These are phyloP conservation scores for Kickxella alabastrina DNA, from an alignment of 192 early-diverging fungal genomes.

Conservation along the genomic window DNA sequence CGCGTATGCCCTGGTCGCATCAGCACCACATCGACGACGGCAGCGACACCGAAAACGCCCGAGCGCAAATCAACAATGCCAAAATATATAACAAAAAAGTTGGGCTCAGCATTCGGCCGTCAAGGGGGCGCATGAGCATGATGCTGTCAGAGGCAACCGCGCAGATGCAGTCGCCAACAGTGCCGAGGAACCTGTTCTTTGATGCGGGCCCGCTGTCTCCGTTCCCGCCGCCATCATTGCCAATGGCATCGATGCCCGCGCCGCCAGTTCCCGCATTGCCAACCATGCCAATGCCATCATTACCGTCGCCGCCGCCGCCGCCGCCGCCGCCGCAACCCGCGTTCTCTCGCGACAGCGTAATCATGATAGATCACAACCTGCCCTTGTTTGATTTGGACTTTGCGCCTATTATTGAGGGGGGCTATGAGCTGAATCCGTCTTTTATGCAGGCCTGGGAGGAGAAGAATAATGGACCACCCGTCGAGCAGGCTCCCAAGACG, in stretches of 20 bases:
- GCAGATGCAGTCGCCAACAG: conserved; percentile 37
- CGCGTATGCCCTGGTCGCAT: conserved; percentile 17
- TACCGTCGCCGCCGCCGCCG: too few species aligned
- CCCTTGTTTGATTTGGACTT: conserved; percentile 12
- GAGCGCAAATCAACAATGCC: conserved; percentile 3
- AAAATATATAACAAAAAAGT: too few species aligned
- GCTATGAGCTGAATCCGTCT: conserved; percentile 30
- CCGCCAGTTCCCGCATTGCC: conserved; percentile 8
- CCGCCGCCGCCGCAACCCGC: neutral
- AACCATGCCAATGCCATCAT: neutral
- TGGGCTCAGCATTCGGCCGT: conserved; percentile 11
- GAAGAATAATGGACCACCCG: conserved; percentile 21
- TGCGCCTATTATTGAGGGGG: conserved; percentile 14
- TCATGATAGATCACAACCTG: conserved; percentile 4
- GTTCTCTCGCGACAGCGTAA: conserved; percentile 4
- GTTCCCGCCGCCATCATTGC: conserved; percentile 23
- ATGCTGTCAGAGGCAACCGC: conserved; percentile 5
- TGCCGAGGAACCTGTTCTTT: conserved; percentile 7
- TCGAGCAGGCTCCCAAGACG: conserved; percentile 21
- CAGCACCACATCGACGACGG: conserved; percentile 1
- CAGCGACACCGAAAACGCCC: conserved; percentile 4
- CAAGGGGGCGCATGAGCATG: conserved; percentile 3
- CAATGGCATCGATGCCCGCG: conserved; percentile 16
- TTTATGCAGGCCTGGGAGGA: conserved; percentile 23
- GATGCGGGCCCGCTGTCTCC: conserved; percentile 14